A percentile compares a stretch with the other conserved stretches of the same genome.
Evolutionary conservation across 495 filamentous ascomycete species (phyloP).

Genomic region (Hyphodiscus hymeniophilus): DNA sequence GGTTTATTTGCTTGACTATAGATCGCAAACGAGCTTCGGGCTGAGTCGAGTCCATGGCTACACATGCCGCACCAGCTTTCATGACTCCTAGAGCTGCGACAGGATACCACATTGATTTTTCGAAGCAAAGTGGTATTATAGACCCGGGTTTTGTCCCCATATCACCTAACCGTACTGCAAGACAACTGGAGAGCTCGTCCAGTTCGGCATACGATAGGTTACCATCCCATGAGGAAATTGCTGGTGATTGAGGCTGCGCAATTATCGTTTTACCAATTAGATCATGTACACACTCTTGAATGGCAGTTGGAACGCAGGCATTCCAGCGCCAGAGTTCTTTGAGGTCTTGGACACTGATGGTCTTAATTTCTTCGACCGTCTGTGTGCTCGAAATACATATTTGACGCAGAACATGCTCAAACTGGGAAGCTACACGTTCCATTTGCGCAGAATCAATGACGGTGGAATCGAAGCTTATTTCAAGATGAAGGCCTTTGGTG

Average conservation of each 20-base stretch:
- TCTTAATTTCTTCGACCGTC: neutral
- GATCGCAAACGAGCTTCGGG: neutral
- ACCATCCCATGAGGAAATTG: constrained; percentile 26
- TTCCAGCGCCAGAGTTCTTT: neutral
- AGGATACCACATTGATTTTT: constrained; percentile 34
- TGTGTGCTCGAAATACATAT: neutral
- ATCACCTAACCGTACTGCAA: neutral
- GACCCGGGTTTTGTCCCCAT: neutral
- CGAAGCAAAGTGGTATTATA: constrained; percentile 21
- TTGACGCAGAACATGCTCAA: neutral
- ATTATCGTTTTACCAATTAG: neutral
- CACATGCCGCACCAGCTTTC: constrained; percentile 32
- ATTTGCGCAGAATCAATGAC: neutral
- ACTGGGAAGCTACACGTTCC: neutral
- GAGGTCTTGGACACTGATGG: neutral
- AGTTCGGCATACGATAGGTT: constrained; percentile 22
- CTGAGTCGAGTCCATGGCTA: constrained; percentile 40
- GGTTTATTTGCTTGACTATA: too few relatives aligned
- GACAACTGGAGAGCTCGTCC: neutral
- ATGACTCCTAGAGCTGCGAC: constrained; percentile 32
- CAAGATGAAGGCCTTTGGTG: too few relatives aligned
- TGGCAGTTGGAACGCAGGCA: neutral
- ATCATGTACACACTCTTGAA: neutral
- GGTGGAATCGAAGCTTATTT: too few relatives aligned
- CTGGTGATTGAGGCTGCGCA: neutral